phyloP scores from a whole-genome alignment of 169 alveolate species.

The Prorocentrum cordatum region DNA sequence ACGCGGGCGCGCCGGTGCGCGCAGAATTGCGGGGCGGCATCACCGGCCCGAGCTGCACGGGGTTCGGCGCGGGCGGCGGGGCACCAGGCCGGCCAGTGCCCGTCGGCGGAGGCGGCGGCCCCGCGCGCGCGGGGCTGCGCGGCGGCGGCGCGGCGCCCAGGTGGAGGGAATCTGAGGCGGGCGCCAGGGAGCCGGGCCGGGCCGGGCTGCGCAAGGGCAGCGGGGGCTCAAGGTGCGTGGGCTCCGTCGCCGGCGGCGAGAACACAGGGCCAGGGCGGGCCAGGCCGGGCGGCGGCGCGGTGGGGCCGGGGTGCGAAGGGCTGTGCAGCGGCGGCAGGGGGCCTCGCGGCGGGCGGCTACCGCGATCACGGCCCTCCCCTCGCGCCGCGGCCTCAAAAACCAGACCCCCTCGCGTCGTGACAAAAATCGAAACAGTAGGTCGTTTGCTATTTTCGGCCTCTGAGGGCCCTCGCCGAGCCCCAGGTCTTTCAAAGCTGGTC shows the following conservation, averaged over 20 bases:
- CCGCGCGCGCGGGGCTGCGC: not conserved
- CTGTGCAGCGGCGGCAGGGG: too few relatives aligned
- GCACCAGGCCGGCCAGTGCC: not conserved
- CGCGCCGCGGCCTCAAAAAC: too few relatives aligned
- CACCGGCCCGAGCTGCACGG: not conserved
- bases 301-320: too few relatives aligned
- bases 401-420: too few relatives aligned
- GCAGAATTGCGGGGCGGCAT: not conserved
- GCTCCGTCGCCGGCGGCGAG: not conserved
- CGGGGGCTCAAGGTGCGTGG: not conserved
- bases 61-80: not conserved
- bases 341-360: too few relatives aligned
- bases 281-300: not conserved
- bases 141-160: not conserved
- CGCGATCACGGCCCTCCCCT: too few relatives aligned
- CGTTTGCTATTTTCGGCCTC: too few relatives aligned
- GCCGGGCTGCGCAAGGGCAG: not conserved
- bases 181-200: not conserved
- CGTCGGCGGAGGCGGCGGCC: not conserved
- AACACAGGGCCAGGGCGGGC: not conserved
- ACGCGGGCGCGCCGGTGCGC: not conserved
- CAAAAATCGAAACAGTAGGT: too few relatives aligned
- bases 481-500: too few relatives aligned
- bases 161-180: too few relatives aligned
- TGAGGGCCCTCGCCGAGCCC: too few relatives aligned